Percentiles rank a stretch among this genome's conserved stretches.
phyloP scores from a whole-genome alignment of 2,329 filamentous ascomycete genomes.

The Seiridium unicorne region DNA sequence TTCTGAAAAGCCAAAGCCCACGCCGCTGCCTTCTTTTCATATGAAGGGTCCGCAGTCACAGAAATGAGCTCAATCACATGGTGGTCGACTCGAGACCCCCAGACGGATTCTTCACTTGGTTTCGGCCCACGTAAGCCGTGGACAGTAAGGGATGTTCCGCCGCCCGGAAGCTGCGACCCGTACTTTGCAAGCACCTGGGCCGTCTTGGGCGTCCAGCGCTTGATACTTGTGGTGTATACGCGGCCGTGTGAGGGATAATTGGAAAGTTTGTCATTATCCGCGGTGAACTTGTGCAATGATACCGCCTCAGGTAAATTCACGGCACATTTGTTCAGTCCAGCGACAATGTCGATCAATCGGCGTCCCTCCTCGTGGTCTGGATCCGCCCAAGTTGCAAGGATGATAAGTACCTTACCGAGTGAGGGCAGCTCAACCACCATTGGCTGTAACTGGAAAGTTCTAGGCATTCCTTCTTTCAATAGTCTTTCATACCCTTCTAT shows the following conservation, averaged over 20 bases:
- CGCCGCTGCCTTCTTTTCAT: constrained; percentile 17
- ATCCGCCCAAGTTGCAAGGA: constrained; percentile 30
- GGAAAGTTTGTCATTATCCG: constrained; percentile 18
- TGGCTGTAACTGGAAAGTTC: constrained; percentile 24
- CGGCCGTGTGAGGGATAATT: constrained; percentile 17
- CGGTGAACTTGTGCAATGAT: constrained; percentile 18
- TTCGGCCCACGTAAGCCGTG: constrained; percentile 26
- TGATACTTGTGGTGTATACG: constrained; percentile 18
- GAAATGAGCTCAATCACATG: constrained; percentile 34
- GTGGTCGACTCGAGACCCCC: constrained; percentile 28
- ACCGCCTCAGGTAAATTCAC: constrained; percentile 24
- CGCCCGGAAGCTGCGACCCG: constrained; percentile 17
- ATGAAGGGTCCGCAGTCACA: constrained; percentile 17
- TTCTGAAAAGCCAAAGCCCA: constrained; percentile 18
- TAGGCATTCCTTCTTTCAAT: constrained; percentile 4
- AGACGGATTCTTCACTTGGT: constrained; percentile 22
- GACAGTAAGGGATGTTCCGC: constrained; percentile 24
- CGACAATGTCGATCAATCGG: constrained; percentile 25
- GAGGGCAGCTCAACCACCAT: constrained; percentile 27
- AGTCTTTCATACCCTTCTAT: constrained; percentile 22
- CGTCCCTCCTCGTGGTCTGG: constrained; percentile 27
- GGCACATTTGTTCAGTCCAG: constrained; percentile 21
- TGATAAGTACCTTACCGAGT: constrained; percentile 22
- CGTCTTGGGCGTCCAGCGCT: constrained; percentile 22
- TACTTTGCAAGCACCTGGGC: constrained; percentile 23